phyloP scores from a whole-genome alignment of 2,329 filamentous ascomycete genomes.

The Hypocrella siamensis region DNA sequence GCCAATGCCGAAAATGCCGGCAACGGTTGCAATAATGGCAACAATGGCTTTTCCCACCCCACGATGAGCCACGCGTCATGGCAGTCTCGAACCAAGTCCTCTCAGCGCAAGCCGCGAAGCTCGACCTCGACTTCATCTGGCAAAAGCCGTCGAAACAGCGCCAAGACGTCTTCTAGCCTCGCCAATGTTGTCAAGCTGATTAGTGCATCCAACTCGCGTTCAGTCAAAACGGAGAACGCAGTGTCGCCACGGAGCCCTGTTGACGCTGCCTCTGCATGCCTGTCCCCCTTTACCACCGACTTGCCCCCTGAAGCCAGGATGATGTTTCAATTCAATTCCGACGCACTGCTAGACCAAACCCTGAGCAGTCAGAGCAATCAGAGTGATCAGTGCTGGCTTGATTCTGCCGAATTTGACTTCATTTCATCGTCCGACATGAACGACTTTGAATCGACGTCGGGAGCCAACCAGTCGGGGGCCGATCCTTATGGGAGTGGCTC shows the following conservation, averaged over 20 bases:
- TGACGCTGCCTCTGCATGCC: constrained; percentile 4
- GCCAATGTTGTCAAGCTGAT: not conserved
- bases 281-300: constrained; percentile 25
- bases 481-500: not conserved
- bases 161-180: not conserved
- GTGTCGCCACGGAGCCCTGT: constrained; percentile 7
- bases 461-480: not conserved
- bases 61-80: too few species aligned
- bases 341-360: constrained; percentile 8
- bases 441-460: too few species aligned
- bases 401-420: too few species aligned
- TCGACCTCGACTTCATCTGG: not conserved
- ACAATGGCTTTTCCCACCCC: too few species aligned
- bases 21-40: not conserved
- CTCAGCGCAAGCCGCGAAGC: constrained; percentile 1
- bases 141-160: constrained; percentile 2
- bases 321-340: constrained; percentile 19
- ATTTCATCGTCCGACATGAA: too few species aligned
- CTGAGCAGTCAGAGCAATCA: constrained; percentile 5
- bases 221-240: constrained; percentile 6
- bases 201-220: not conserved
- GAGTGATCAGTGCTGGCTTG: too few species aligned
- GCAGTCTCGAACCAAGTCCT: not conserved
- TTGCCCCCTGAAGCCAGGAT: constrained; percentile 26
- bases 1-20: too few species aligned